Evolutionary conservation across 2,329 filamentous ascomycete species (phyloP).

Genomic region (Xylariaceae sp.): DNA sequence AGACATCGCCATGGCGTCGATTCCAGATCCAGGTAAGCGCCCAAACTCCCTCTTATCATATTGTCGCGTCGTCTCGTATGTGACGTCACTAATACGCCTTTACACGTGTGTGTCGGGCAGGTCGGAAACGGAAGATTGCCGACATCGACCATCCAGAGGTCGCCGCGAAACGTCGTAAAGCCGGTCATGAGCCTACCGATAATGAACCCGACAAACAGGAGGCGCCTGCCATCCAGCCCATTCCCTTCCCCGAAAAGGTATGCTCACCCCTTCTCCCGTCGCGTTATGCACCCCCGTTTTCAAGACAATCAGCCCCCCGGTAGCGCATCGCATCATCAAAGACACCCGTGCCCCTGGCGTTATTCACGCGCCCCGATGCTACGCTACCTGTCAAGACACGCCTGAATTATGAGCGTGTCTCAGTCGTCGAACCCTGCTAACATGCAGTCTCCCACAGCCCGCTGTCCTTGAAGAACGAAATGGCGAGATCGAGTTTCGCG

Average conservation of each 20-base stretch:
- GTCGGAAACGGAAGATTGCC: neutral
- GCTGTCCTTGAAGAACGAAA: conserved; percentile 87
- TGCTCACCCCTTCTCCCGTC: neutral
- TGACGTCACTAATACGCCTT: neutral
- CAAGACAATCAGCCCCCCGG: too few relatives aligned
- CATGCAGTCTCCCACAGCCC: conserved; percentile 43
- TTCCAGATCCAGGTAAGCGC: neutral
- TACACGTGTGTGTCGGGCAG: neutral
- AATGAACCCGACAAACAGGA: neutral
- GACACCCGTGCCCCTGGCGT: too few relatives aligned
- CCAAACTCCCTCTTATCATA: neutral
- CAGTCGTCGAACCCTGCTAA: neutral
- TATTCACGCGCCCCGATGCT: neutral
- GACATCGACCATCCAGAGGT: neutral
- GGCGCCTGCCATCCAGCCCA: neutral
- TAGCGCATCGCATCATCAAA: neutral
- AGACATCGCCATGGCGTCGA: neutral
- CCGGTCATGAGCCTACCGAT: neutral
- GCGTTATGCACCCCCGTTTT: too few relatives aligned
- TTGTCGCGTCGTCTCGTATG: neutral
- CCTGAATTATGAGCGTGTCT: neutral
- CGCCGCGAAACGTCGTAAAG: neutral
- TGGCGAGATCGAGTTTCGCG: conserved; percentile 89
- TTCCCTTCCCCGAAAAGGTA: conserved; percentile 11
- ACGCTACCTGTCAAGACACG: neutral